Conservation (phyloP, 495 filamentous ascomycete species). For the Articulospora tetracladia region DNA sequence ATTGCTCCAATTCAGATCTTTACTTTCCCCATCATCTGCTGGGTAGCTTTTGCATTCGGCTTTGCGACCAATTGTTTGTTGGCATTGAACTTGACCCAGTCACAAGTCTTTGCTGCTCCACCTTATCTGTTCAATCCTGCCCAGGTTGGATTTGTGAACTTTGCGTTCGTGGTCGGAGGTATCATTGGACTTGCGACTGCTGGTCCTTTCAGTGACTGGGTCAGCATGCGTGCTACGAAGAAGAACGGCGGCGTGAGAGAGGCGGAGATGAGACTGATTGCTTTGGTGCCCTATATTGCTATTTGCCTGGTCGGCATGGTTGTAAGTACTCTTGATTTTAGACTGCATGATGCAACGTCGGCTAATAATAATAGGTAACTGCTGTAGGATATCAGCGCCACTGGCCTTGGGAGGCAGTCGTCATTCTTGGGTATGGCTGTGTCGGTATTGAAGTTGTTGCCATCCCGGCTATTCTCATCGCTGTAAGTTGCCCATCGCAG, state of each 20-base stretch:
- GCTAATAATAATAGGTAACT: constrained; percentile 25
- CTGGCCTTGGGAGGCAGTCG: constrained; percentile 47
- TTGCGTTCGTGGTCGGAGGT: constrained; percentile 44
- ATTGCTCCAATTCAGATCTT: constrained; percentile 54
- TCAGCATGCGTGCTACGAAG: constrained; percentile 43
- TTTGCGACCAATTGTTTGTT: constrained; percentile 55
- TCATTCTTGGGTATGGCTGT: constrained; percentile 42
- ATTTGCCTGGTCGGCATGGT: constrained; percentile 56
- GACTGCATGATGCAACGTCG: not conserved
- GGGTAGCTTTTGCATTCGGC: constrained; percentile 54
- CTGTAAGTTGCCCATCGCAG: not conserved
- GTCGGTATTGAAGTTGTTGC: constrained; percentile 51
- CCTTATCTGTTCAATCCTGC: constrained; percentile 51
- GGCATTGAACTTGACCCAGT: constrained; percentile 57
- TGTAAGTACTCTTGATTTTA: constrained; percentile 21
- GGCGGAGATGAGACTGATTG: constrained; percentile 50
- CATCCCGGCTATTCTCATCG: constrained; percentile 42
- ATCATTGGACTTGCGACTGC: constrained; percentile 43
- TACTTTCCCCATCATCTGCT: constrained; percentile 58
- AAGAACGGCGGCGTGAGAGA: constrained; percentile 48
- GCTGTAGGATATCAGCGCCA: constrained; percentile 54
- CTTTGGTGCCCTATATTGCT: constrained; percentile 52
- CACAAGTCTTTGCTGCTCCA: constrained; percentile 54
- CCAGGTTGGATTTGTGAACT: constrained; percentile 38
- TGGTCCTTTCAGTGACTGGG: constrained; percentile 43